Percentiles rank a stretch among this genome's conserved stretches.
phyloP scores from a whole-genome alignment of 306 rosid genomes.

The Crotalaria pallida region DNA sequence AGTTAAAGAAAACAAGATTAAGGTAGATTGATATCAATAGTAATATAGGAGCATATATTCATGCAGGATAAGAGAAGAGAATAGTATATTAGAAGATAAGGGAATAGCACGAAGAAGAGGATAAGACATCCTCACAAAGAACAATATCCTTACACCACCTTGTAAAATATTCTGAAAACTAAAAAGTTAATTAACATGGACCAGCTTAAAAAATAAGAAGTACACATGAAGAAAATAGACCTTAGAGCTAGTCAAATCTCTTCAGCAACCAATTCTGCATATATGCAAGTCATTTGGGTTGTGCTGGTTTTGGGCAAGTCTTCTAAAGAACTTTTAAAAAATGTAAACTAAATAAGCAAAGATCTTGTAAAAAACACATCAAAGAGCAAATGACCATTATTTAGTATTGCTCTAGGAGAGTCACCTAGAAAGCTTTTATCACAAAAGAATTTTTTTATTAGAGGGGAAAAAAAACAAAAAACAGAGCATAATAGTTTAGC shows the following conservation, averaged over 20 bases:
- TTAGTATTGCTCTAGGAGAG: background rate
- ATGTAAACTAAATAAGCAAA: background rate
- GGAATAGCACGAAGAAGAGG: too few relatives aligned
- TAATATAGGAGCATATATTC: background rate
- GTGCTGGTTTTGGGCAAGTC: background rate
- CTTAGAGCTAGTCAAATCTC: background rate
- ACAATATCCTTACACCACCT: background rate
- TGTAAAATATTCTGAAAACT: background rate
- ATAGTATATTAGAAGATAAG: too few relatives aligned
- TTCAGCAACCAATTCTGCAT: background rate
- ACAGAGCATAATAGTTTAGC: too few relatives aligned
- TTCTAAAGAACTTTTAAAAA: background rate
- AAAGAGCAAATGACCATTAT: background rate
- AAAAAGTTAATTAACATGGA: background rate
- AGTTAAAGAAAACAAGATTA: background rate
- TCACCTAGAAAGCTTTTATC: background rate
- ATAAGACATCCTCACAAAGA: too few relatives aligned
- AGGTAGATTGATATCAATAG: background rate
- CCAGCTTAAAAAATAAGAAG: background rate
- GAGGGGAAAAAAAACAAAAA: background rate
- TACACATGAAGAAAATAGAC: background rate
- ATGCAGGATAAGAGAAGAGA: background rate
- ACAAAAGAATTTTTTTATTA: background rate
- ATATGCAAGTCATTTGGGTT: background rate
- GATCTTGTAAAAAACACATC: background rate